These are phyloP conservation scores for Saccharum officinarum DNA, from an alignment of 176 grass and related monocot genomes.

Conservation along the genomic window DNA sequence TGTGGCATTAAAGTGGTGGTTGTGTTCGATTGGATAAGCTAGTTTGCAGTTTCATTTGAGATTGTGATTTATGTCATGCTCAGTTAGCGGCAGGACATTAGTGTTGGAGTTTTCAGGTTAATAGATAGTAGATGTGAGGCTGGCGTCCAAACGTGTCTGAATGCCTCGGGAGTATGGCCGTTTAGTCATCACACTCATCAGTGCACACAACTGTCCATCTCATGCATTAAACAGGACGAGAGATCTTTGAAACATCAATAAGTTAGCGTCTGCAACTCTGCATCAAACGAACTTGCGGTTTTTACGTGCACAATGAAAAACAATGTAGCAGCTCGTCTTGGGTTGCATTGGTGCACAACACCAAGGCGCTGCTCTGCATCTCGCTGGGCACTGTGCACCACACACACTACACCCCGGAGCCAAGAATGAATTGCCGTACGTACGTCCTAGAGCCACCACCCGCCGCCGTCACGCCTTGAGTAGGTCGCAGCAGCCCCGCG, in stretches of 20 bases:
- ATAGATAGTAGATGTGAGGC: too few species aligned
- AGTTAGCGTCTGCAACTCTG: neutral
- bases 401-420: conserved; percentile 28
- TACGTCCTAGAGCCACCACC: neutral
- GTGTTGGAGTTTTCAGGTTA: too few species aligned
- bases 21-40: too few species aligned
- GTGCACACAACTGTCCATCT: neutral
- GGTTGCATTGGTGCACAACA: neutral
- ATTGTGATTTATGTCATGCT: too few species aligned
- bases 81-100: too few species aligned
- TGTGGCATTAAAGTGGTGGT: too few species aligned
- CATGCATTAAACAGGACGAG: neutral
- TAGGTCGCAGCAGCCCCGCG: conserved; percentile 32
- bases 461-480: conserved; percentile 45
- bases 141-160: too few species aligned
- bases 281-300: neutral
- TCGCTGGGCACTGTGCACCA: neutral
- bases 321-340: neutral
- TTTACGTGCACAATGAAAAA: neutral
- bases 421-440: conserved; percentile 67
- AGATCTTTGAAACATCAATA: neutral
- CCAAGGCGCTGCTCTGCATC: conserved; percentile 25
- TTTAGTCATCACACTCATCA: too few species aligned
- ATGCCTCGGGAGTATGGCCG: too few species aligned
- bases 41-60: too few species aligned